Percentiles rank a stretch among this genome's conserved stretches.
Conservation (phyloP, 1,284 basidiomycete species). For the Xanthoconium separans region DNA sequence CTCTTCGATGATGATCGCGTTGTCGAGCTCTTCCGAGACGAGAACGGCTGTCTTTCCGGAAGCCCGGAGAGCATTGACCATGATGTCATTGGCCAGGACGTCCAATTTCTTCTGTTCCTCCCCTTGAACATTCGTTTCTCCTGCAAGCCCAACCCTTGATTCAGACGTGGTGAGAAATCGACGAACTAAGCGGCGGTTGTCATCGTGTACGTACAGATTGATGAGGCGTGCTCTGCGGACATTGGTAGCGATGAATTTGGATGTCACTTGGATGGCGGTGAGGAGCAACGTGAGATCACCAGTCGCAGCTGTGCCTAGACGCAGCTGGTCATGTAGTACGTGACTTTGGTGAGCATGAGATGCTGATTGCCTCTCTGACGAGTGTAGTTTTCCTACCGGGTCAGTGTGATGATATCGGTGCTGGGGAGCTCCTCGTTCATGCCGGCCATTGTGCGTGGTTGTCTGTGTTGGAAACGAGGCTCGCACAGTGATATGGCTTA, state of each 20-base stretch:
- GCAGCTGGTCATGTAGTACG: conserved; percentile 81
- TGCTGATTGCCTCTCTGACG: background rate
- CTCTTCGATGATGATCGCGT: conserved; percentile 88
- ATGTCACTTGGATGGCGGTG: conserved; percentile 94
- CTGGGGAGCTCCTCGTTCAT: conserved; percentile 64
- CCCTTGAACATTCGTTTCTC: conserved; percentile 95
- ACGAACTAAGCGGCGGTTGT: background rate
- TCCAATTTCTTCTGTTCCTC: conserved; percentile 99
- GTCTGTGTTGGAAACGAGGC: background rate
- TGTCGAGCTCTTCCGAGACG: conserved; percentile 94
- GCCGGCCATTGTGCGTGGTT: conserved; percentile 21
- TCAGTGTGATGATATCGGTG: conserved; percentile 90
- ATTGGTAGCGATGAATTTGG: conserved; percentile 97
- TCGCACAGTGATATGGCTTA: conserved; percentile 10
- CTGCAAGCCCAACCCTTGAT: conserved; percentile 87
- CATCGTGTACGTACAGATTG: conserved; percentile 74
- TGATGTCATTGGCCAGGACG: conserved; percentile 98
- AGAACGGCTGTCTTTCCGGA: conserved; percentile 96
- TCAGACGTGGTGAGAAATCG: conserved; percentile 8
- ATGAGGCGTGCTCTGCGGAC: conserved; percentile 96
- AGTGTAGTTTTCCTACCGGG: conserved; percentile 54
- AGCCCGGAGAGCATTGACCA: conserved; percentile 93
- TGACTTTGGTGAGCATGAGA: conserved; percentile 50
- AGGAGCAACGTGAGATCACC: conserved; percentile 95
- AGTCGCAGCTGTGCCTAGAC: conserved; percentile 76